These are phyloP conservation scores for Apiospora arundinis DNA, from an alignment of 2,329 filamentous ascomycete genomes.

Conservation along the genomic window DNA sequence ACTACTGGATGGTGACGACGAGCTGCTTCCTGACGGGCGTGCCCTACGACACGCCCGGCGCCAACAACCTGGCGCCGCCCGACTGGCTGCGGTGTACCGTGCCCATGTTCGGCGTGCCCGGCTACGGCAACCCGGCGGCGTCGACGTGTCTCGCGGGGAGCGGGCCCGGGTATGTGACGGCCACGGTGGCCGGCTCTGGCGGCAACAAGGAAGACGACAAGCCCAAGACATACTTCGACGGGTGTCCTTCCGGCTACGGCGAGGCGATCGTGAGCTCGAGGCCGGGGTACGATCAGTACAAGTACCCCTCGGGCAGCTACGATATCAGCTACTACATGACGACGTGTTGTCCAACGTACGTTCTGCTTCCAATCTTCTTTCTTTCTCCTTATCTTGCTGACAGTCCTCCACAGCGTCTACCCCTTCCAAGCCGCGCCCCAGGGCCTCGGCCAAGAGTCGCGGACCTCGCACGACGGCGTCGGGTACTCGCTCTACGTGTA, in stretches of 20 bases:
- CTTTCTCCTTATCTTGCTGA: not conserved
- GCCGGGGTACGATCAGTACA: not conserved
- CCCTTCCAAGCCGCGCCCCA: conserved; percentile 9
- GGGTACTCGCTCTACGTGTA: conserved; percentile 25
- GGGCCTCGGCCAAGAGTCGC: conserved; percentile 20
- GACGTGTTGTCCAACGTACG: conserved; percentile 31
- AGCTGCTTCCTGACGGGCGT: not conserved
- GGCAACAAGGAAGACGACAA: not conserved
- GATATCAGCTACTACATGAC: conserved; percentile 26
- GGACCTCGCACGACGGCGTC: conserved; percentile 26
- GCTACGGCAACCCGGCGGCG: conserved; percentile 8
- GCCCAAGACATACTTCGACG: conserved; percentile 25
- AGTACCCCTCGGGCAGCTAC: conserved; percentile 23
- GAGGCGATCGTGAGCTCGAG: not conserved
- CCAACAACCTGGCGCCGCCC: not conserved
- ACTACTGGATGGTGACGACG: conserved; percentile 10
- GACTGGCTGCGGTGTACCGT: conserved; percentile 1
- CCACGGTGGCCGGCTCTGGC: not conserved
- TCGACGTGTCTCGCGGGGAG: not conserved
- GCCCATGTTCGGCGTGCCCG: conserved; percentile 27
- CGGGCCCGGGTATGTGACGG: not conserved
- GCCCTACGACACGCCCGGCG: not conserved
- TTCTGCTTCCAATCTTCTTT: not conserved
- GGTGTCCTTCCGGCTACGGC: conserved; percentile 25
- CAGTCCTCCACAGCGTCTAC: not conserved